These are phyloP conservation scores for Bipolaris victoriae DNA, from an alignment of 2,329 filamentous ascomycete species.

Conservation along the genomic window DNA sequence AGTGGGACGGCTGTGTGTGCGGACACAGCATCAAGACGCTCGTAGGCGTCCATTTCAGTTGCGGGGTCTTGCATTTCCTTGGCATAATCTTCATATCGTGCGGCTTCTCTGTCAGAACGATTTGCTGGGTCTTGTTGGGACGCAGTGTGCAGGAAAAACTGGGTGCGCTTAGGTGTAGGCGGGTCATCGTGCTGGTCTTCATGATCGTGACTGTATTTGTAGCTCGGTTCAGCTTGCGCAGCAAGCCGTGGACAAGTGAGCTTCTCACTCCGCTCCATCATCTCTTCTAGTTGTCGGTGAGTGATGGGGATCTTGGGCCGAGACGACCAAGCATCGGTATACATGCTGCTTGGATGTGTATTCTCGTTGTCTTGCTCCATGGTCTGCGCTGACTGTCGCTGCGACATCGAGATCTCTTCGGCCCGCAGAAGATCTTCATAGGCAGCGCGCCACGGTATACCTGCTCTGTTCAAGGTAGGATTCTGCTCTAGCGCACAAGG, in stretches of 20 bases:
- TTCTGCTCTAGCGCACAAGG: conserved; percentile 61
- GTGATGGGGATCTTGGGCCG: conserved; percentile 6
- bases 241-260: conserved; percentile 1
- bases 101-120: background rate
- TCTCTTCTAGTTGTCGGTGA: conserved; percentile 13
- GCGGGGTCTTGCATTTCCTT: conserved; percentile 14
- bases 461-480: conserved; percentile 42
- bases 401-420: conserved; percentile 9
- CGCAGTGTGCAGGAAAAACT: conserved; percentile 3
- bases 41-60: conserved; percentile 62
- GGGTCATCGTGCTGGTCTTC: conserved; percentile 45
- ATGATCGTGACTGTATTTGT: conserved; percentile 43
- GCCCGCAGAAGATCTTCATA: conserved; percentile 65
- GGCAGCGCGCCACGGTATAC: conserved; percentile 60
- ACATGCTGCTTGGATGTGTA: conserved; percentile 16
- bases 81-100: background rate
- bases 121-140: conserved; percentile 4
- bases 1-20: background rate
- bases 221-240: conserved; percentile 39
- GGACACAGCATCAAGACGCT: conserved; percentile 47
- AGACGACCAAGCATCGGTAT: background rate
- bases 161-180: conserved; percentile 33
- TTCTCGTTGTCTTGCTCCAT: background rate
- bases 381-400: conserved; percentile 2
- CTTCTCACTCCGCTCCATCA: background rate